phyloP scores from a whole-genome alignment of 805 yeast species.

The Hanseniaspora vineae region DNA sequence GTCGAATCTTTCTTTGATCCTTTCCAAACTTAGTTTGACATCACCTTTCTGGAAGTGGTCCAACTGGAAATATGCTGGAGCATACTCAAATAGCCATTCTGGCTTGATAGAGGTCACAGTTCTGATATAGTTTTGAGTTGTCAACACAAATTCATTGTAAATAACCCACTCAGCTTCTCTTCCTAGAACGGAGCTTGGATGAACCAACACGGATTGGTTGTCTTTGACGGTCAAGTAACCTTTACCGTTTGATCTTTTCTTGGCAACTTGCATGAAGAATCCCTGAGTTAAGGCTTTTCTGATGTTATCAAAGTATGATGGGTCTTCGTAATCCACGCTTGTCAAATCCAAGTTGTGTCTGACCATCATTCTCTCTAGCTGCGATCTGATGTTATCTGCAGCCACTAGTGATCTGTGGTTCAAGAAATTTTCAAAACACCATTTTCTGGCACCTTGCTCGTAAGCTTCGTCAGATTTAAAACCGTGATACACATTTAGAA shows the following conservation, averaged over 20 bases:
- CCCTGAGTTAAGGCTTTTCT: constrained; percentile 85
- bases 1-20: constrained; percentile 40
- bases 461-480: constrained; percentile 65
- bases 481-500: constrained; percentile 78
- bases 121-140: constrained; percentile 85
- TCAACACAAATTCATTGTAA: constrained; percentile 89
- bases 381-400: constrained; percentile 80
- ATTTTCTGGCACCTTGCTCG: constrained; percentile 51
- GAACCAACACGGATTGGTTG: constrained; percentile 88
- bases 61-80: constrained; percentile 55
- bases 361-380: constrained; percentile 73
- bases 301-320: constrained; percentile 62
- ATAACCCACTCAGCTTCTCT: constrained; percentile 87
- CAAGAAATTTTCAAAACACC: constrained; percentile 88
- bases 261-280: constrained; percentile 96
- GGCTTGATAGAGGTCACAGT: constrained; percentile 87
- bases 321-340: constrained; percentile 53
- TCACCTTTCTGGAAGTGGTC: constrained; percentile 60
- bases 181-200: constrained; percentile 86
- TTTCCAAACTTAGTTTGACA: constrained; percentile 52
- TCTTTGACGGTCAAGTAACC: constrained; percentile 90
- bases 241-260: constrained; percentile 66
- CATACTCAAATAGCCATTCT: constrained; percentile 77
- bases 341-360: constrained; percentile 60
- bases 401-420: constrained; percentile 72